A percentile compares a stretch with the other conserved stretches of the same genome.
phyloP scores from a whole-genome alignment of 2,329 filamentous ascomycete genomes.

The Knoxdaviesia capensis region DNA sequence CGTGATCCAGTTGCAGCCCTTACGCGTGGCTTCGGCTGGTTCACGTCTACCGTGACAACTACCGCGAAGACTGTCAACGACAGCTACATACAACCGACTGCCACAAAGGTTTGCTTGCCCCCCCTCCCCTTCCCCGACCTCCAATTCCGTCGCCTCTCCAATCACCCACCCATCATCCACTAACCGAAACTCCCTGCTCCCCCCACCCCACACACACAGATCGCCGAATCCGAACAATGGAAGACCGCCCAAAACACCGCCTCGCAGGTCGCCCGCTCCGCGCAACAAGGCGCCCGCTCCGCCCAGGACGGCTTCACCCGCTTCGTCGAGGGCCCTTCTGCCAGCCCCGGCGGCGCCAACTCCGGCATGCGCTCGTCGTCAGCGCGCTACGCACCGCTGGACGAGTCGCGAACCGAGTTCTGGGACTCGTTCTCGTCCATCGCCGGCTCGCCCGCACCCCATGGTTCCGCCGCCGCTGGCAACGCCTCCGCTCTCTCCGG shows the following conservation, averaged over 20 bases:
- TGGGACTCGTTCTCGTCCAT: conserved; percentile 77
- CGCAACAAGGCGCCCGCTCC: conserved; percentile 49
- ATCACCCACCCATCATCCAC: conserved; percentile 5
- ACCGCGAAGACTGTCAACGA: conserved; percentile 83
- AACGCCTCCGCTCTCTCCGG: conserved; percentile 3
- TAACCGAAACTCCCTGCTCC: not conserved
- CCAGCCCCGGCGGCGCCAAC: not conserved
- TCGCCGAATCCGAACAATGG: conserved; percentile 63
- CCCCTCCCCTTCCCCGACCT: conserved; percentile 1
- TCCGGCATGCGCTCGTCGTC: conserved; percentile 1
- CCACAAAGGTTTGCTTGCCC: conserved; percentile 38
- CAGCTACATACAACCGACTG: conserved; percentile 79
- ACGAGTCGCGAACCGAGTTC: conserved; percentile 59
- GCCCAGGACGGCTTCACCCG: conserved; percentile 65
- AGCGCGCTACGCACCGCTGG: conserved; percentile 20
- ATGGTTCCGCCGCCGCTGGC: conserved; percentile 6
- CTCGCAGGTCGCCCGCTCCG: conserved; percentile 44
- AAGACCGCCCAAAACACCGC: conserved; percentile 36
- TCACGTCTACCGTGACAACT: conserved; percentile 70
- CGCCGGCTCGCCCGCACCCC: conserved; percentile 31
- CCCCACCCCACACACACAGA: conserved; percentile 19
- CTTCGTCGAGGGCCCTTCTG: conserved; percentile 57
- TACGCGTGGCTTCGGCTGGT: conserved; percentile 88
- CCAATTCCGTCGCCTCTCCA: conserved; percentile 2
- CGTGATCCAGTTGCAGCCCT: conserved; percentile 76